Conservation (phyloP, 1,284 basidiomycete species). For the Cutaneotrichosporon sp. region DNA sequence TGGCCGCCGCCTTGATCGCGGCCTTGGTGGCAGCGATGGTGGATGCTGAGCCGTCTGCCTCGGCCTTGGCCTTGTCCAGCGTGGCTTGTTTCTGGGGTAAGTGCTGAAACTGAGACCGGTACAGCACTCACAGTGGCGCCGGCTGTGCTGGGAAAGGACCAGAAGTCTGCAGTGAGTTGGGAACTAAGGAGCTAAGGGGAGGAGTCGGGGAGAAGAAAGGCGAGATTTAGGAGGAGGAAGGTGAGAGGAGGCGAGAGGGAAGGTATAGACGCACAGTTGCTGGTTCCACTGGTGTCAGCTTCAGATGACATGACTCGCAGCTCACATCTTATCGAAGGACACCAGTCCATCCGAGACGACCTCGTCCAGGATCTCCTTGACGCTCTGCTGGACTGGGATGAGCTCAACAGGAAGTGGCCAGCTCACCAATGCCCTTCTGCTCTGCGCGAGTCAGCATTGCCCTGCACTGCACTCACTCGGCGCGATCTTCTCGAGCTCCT, state of each 20-base stretch:
- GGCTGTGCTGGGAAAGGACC: slow-evolving; percentile 83
- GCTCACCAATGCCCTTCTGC: slow-evolving; percentile 75
- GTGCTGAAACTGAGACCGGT: background rate
- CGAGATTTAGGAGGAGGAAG: background rate
- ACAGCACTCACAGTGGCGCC: slow-evolving; percentile 61
- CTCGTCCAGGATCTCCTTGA: slow-evolving; percentile 80
- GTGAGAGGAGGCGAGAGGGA: background rate
- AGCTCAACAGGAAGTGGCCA: background rate
- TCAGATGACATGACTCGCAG: background rate
- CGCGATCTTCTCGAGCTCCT: slow-evolving; percentile 72
- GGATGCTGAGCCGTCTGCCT: slow-evolving; percentile 50
- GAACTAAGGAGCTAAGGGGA: background rate
- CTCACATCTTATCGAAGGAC: slow-evolving; percentile 70
- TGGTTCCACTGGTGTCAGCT: slow-evolving; percentile 57
- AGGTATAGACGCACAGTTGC: slow-evolving; percentile 63
- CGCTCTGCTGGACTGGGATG: slow-evolving; percentile 67
- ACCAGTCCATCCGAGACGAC: slow-evolving; percentile 78
- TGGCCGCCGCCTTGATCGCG: background rate
- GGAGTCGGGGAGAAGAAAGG: background rate
- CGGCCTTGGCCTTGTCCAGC: slow-evolving; percentile 56
- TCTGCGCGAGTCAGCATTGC: slow-evolving; percentile 58
- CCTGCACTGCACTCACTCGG: slow-evolving; percentile 32
- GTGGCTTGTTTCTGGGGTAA: slow-evolving; percentile 49
- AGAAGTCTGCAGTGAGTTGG: slow-evolving; percentile 70
- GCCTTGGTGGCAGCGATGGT: background rate